These are phyloP conservation scores for Knufia petricola DNA, from an alignment of 2,329 filamentous ascomycete genomes.

Conservation along the genomic window DNA sequence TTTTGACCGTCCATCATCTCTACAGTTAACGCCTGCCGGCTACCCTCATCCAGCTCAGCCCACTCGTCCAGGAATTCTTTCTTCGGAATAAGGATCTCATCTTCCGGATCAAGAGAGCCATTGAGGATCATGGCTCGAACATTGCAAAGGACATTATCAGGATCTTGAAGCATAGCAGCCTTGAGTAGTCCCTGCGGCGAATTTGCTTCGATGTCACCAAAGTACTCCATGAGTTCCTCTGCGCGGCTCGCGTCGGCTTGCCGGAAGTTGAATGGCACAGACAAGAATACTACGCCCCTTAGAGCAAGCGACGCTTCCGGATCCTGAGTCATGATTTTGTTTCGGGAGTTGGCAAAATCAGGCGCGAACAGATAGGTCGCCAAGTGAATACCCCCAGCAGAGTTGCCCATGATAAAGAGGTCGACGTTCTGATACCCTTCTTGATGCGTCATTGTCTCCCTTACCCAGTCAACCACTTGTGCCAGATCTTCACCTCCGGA, in stretches of 20 bases:
- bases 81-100: slow-evolving; percentile 13
- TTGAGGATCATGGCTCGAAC: slow-evolving; percentile 10
- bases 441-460: slow-evolving; percentile 14
- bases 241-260: slow-evolving; percentile 25
- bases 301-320: neutral
- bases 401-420: slow-evolving; percentile 33
- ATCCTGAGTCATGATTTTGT: neutral
- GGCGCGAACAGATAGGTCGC: slow-evolving; percentile 29
- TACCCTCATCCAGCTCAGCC: neutral
- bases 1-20: slow-evolving; percentile 11
- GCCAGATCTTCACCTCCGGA: slow-evolving; percentile 34
- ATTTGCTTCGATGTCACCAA: slow-evolving; percentile 1
- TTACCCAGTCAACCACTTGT: slow-evolving; percentile 30
- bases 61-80: slow-evolving; percentile 14
- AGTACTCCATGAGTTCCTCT: slow-evolving; percentile 11
- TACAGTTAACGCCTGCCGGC: neutral
- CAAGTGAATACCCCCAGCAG: slow-evolving; percentile 33
- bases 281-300: slow-evolving; percentile 4
- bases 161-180: slow-evolving; percentile 3
- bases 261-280: slow-evolving; percentile 11
- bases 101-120: slow-evolving; percentile 13
- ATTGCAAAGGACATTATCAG: slow-evolving; percentile 4
- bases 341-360: slow-evolving; percentile 9
- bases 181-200: slow-evolving; percentile 13
- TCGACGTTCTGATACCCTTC: slow-evolving; percentile 26